Conservation (phyloP, 306 rosid genomes). For the Cucurbita ficifolia region DNA sequence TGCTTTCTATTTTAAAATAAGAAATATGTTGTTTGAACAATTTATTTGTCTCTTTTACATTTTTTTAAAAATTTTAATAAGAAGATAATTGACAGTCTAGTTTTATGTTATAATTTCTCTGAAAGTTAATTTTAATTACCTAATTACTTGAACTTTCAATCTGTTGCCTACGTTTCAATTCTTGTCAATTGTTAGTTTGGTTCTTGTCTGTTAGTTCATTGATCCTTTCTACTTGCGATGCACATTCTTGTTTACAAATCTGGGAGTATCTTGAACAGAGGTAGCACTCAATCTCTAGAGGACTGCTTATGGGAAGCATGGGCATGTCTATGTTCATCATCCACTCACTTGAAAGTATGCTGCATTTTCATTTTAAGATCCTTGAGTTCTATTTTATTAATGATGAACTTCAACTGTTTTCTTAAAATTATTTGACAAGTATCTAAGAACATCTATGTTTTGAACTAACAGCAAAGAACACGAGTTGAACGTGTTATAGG, state of each 20-base stretch:
- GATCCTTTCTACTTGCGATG: slow-evolving; percentile 9
- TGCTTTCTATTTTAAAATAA: background rate
- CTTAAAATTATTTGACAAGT: background rate
- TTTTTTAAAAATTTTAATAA: background rate
- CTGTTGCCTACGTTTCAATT: background rate
- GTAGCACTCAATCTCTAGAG: slow-evolving; percentile 46
- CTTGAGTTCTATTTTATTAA: background rate
- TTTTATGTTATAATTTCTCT: background rate
- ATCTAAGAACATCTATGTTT: background rate
- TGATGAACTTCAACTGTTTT: background rate
- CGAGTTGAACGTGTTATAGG: slow-evolving; percentile 92
- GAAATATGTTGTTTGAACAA: background rate
- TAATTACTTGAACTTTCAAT: background rate
- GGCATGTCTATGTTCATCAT: slow-evolving; percentile 85
- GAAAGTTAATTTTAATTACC: background rate
- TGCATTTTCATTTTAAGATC: slow-evolving; percentile 5
- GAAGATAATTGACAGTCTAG: background rate
- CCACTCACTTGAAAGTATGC: slow-evolving; percentile 75
- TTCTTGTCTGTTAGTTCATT: background rate
- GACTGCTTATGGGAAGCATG: slow-evolving; percentile 99
- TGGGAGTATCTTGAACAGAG: slow-evolving; percentile 29
- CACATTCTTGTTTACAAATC: slow-evolving; percentile 20
- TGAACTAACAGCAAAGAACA: slow-evolving; percentile 46
- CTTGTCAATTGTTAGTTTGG: background rate
- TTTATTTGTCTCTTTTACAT: background rate